Conservation (phyloP, 768 basidiomycete species). For the Lactifluus rugatus region DNA sequence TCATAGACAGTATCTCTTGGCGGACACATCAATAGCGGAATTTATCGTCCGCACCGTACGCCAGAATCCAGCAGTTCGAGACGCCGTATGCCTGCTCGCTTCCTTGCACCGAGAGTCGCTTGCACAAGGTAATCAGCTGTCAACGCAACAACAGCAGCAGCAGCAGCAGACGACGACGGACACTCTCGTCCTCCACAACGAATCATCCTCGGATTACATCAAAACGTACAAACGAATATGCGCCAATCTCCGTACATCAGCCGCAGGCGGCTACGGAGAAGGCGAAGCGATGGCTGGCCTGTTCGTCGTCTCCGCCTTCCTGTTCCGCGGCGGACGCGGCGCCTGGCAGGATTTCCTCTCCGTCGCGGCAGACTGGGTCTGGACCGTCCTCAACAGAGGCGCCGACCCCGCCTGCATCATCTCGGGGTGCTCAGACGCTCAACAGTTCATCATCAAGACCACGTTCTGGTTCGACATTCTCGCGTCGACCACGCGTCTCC, state of each 20-base stretch:
- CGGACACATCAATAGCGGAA: conserved; percentile 36
- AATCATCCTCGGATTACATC: conserved; percentile 10
- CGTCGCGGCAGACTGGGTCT: conserved; percentile 49
- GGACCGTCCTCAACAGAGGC: conserved; percentile 34
- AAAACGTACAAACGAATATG: conserved; percentile 22
- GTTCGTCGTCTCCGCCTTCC: conserved; percentile 63
- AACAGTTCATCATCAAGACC: conserved; percentile 69
- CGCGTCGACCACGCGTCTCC: conserved; percentile 60
- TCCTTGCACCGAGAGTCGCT: conserved; percentile 40
- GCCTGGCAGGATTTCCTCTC: conserved; percentile 59
- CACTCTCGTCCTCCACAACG: neutral
- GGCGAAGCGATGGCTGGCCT: conserved; percentile 75
- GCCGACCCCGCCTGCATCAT: conserved; percentile 38
- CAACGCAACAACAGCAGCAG: neutral
- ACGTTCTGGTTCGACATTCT: conserved; percentile 85
- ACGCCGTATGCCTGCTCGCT: conserved; percentile 55
- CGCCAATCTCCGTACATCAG: conserved; percentile 14
- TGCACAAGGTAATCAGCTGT: conserved; percentile 5
- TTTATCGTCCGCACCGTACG: conserved; percentile 46
- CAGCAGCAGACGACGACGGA: no score
- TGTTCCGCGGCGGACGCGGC: conserved; percentile 70
- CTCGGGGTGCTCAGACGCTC: conserved; percentile 37
- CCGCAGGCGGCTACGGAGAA: conserved; percentile 29
- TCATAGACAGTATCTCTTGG: conserved; percentile 60
- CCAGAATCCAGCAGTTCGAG: conserved; percentile 35